Base-by-base conservation (phyloP, 1,139 yeast species). In the Meyerozyma carpophila region DNA sequence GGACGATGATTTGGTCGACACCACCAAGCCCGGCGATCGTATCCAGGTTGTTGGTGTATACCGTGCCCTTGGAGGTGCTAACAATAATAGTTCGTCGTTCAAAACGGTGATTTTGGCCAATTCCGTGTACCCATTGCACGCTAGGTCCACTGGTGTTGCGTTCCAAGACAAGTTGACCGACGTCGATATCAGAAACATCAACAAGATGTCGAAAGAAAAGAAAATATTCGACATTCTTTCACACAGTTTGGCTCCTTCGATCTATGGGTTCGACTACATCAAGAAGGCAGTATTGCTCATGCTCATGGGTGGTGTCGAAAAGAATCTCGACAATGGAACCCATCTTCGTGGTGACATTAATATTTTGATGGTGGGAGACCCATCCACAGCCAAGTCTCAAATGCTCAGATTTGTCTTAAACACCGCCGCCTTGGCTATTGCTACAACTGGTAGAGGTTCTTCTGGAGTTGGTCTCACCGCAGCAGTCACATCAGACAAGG, bases 381-480 rank as follows among this genome's bases (percentile, higher is more conserved):
- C 99, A 6, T 90, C 98, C 6, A 93, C 98, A 11, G 98, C 98
- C 32, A 93, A 93, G 63, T 91, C 98, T 3, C 98, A 93, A 68
- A 84, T 93, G 70, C 77, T 93, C 50, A 77, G 98, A 54, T 93
- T 93, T 61, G 98, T 94, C 16, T 73, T 93, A 49, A 93, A 93
- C 62, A 93, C 98, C 0, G 98, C 98, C 0, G 75, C 95, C 2
- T 73, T 93, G 55, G 98, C 98, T 2, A 91, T 93, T 56, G 97
- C 98, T 25, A 94, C 99, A 1, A 94, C 99, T 1, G 99, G 99
- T 71, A 82, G 96, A 64, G 99, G 98, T 48, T 91, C 98, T 13
- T 91, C 98, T 0, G 99, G 98, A 65, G 99, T 94, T 41, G 99
- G 98, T 86, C 79, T 93, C 59, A 93, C 99, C 0, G 99, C 99